Base-by-base conservation (phyloP, 352 stramenopile genomes). In the Phytophthora hybrid region DNA sequence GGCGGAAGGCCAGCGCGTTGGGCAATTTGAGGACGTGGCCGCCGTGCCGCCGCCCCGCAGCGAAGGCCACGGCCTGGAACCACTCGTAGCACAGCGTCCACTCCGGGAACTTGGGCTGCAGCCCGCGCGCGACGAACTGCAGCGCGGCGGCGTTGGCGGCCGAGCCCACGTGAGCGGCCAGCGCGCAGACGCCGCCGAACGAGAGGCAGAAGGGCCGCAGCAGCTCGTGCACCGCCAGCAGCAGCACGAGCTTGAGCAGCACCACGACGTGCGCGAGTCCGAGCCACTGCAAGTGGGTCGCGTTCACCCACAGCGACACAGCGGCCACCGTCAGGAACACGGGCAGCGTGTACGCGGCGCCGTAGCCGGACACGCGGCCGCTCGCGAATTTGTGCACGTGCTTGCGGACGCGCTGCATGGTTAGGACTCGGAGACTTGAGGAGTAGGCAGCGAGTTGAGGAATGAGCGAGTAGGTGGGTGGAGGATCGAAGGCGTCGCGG, bases 61-160 rank as follows among this genome's bases (percentile, higher is more conserved):
- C 59, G 39, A 70, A 72, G 19, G 77, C 62, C 14, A 85, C 68
- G 39, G 81, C 79, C 23, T 89, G 79, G 65, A 83, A 79, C 59
- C 71, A 69, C 52, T 85, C 74, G 66, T 82, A 87, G 61, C 66
- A 73, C 21, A 83, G 39, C 51, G 74, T 88, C 81, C 81, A 87
- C 54, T 76, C 69, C 1, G 65, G 67, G 56, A 85, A 88, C 49
- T 76, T 74, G 31, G 78, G 70, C 0, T 44, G 54, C 4, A 80
- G 65, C 3, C 77, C 79, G 23, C 76, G 73, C 13, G 59, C 56
- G 6, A 71, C n/a, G 41, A 74, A 78, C 19, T 68, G 57, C 46
- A 84, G 54, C 18, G 77, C 16, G 11, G 77, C 66, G 1, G 55
- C 51, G 29, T 72, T 77, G 32, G 73, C 62, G 5, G 77, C 71